These are phyloP conservation scores for Rosa hybrid DNA, from an alignment of 331 rosid species.

Conservation along the genomic window DNA sequence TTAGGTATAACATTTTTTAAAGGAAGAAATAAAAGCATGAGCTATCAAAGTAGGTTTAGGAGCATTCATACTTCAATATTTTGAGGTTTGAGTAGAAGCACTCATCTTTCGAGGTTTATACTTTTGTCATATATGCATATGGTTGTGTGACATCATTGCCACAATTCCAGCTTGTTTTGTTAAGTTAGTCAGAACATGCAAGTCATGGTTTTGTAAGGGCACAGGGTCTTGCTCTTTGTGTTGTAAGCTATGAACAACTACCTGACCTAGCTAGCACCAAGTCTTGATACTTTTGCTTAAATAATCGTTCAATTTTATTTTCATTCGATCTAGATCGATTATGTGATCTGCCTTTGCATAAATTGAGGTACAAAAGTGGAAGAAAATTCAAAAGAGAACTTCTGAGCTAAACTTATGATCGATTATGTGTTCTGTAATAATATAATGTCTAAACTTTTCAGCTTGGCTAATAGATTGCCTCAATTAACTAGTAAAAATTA, in stretches of 20 bases:
- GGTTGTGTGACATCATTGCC: not conserved
- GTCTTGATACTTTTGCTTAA: not conserved
- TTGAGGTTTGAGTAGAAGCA: not conserved
- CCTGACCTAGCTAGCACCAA: not conserved
- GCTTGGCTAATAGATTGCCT: not conserved
- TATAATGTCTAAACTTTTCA: not conserved
- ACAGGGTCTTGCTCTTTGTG: not conserved
- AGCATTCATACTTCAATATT: too few species aligned
- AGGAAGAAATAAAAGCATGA: too few species aligned
- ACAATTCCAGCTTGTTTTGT: not conserved
- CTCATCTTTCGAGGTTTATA: not conserved
- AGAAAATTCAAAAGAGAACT: too few species aligned
- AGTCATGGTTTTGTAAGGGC: not conserved
- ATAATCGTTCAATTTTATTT: not conserved
- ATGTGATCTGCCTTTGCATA: not conserved
- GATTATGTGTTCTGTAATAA: too few species aligned
- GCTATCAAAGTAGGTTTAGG: too few species aligned
- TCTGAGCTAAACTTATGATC: too few species aligned
- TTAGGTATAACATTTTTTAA: too few species aligned
- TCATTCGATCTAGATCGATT: not conserved
- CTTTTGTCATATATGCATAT: not conserved
- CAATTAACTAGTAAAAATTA: not conserved
- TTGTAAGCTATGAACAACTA: not conserved
- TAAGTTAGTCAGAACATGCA: not conserved
- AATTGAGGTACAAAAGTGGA: not conserved